Conservation (phyloP, 2,329 filamentous ascomycete genomes). For the Pseudocercospora macadamiae region DNA sequence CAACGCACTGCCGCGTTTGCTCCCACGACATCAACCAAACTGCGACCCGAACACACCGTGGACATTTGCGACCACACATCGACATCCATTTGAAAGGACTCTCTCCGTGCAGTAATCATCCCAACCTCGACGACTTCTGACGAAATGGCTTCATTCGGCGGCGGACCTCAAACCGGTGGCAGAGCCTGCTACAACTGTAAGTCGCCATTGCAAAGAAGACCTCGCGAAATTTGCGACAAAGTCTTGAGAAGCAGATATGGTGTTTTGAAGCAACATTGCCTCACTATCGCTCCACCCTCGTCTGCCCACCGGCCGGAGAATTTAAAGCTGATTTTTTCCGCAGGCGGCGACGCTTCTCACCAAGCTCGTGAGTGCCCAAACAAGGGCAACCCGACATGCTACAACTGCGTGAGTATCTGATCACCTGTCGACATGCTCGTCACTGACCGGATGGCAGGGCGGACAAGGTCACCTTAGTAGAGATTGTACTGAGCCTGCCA, state of each 20-base stretch:
- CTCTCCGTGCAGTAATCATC: background rate
- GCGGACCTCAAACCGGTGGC: conserved; percentile 42
- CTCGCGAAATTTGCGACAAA: no score
- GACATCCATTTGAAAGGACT: background rate
- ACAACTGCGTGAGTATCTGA: conserved; percentile 40
- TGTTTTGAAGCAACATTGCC: background rate
- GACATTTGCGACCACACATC: conserved; percentile 1
- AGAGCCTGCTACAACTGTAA: conserved; percentile 64
- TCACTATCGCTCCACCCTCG: background rate
- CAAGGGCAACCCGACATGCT: conserved; percentile 52
- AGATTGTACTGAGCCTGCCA: conserved; percentile 86
- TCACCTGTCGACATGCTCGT: no score
- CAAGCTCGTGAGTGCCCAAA: conserved; percentile 55
- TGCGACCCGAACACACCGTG: background rate
- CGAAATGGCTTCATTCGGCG: conserved; percentile 52
- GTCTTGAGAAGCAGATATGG: no score
- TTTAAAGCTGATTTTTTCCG: no score
- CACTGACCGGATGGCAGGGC: conserved; percentile 30
- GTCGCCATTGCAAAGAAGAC: conserved; percentile 40
- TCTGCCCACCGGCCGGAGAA: no score
- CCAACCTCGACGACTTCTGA: background rate
- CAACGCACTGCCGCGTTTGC: conserved; percentile 7
- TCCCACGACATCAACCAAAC: conserved; percentile 6
- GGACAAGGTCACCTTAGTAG: conserved; percentile 63
- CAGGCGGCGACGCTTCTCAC: conserved; percentile 53